A percentile compares a stretch with the other conserved stretches of the same genome.
These are phyloP conservation scores for Blastobotrys illinoisensis DNA, from an alignment of 1,139 yeast genomes.

Conservation along the genomic window DNA sequence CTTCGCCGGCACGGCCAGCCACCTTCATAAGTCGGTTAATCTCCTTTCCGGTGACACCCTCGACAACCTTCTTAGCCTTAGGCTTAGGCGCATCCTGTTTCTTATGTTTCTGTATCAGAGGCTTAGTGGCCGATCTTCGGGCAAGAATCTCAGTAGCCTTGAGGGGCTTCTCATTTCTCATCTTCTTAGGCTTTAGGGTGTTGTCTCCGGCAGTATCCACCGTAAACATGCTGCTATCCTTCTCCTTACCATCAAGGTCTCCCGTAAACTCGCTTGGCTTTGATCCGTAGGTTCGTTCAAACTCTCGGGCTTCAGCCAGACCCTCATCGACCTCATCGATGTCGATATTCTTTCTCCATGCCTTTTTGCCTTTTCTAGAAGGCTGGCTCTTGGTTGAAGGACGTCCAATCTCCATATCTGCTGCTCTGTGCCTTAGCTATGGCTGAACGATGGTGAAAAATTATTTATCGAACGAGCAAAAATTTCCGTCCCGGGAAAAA, in stretches of 20 bases:
- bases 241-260: conserved; percentile 18
- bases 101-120: conserved; percentile 42
- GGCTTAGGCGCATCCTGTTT: conserved; percentile 35
- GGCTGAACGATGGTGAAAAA: neutral
- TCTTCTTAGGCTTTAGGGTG: conserved; percentile 29
- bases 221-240: conserved; percentile 48
- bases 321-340: conserved; percentile 69
- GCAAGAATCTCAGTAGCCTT: conserved; percentile 73
- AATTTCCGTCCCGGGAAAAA: neutral
- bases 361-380: conserved; percentile 86
- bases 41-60: conserved; percentile 66
- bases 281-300: conserved; percentile 42
- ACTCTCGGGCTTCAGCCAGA: conserved; percentile 63
- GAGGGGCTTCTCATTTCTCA: conserved; percentile 39
- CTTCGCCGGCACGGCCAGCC: conserved; percentile 68
- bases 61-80: conserved; percentile 41
- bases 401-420: conserved; percentile 28
- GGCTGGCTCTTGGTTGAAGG: conserved; percentile 45
- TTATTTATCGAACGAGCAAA: neutral
- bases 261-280: conserved; percentile 10
- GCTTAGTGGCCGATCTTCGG: conserved; percentile 74
- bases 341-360: conserved; percentile 96
- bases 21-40: conserved; percentile 64
- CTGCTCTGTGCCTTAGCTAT: neutral
- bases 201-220: conserved; percentile 68